Percentiles rank a stretch among this genome's conserved stretches.
Evolutionary conservation across 1,284 basidiomycete genomes (phyloP).

Genomic region (Pterulicium gracile): DNA sequence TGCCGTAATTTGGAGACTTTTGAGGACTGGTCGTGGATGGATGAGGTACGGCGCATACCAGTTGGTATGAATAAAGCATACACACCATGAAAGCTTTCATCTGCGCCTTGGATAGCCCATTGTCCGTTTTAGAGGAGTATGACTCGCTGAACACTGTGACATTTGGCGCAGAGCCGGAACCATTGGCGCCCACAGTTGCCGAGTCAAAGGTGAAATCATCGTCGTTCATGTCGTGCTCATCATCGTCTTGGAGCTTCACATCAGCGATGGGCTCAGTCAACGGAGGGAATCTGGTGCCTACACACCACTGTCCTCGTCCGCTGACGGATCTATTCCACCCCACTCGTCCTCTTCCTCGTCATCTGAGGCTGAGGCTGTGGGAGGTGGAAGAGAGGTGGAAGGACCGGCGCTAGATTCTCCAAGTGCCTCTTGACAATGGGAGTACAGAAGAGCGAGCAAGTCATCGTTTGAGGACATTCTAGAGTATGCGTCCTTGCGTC

Average conservation of each 20-base stretch:
- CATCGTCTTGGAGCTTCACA: constrained; percentile 3
- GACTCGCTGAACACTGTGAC: constrained; percentile 50
- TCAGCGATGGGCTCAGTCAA: neutral
- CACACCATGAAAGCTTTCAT: constrained; percentile 66
- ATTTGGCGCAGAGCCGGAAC: constrained; percentile 18
- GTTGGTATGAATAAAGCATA: constrained; percentile 7
- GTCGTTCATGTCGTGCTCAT: constrained; percentile 20
- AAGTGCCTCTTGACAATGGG: neutral
- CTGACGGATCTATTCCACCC: constrained; percentile 18
- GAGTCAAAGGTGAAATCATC: constrained; percentile 26
- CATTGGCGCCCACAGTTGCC: constrained; percentile 2
- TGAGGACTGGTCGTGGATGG: constrained; percentile 47
- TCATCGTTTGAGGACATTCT: neutral
- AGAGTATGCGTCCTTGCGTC: too few species aligned
- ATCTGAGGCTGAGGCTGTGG: neutral
- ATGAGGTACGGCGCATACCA: constrained; percentile 4
- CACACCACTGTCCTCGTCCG: neutral
- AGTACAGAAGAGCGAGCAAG: neutral
- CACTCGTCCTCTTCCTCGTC: constrained; percentile 23
- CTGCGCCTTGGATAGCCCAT: constrained; percentile 27
- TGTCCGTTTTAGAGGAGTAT: constrained; percentile 14
- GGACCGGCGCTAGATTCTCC: neutral
- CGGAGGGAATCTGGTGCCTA: neutral
- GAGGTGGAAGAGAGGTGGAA: too few species aligned
- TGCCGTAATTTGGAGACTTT: constrained; percentile 52